phyloP scores from a whole-genome alignment of 257 asterid species.

The Ballota nigra region DNA sequence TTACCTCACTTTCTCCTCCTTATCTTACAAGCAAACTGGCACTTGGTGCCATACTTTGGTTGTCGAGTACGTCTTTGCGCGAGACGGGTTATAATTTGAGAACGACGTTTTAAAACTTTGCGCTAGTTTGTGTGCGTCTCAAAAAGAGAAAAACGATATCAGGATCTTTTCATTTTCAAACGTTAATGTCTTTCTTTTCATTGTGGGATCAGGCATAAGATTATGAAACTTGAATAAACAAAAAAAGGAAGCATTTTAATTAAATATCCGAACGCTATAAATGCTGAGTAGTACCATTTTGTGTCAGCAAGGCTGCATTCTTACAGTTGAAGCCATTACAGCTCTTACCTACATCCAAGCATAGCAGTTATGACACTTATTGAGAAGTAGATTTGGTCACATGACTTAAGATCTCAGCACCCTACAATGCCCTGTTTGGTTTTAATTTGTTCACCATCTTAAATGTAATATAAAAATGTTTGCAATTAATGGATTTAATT shows the following conservation, averaged over 20 bases:
- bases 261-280: constrained; percentile 26
- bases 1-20: not conserved
- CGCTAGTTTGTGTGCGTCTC: too few species aligned
- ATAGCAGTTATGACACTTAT: constrained; percentile 38
- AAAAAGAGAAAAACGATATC: not conserved
- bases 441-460: not conserved
- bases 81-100: too few species aligned
- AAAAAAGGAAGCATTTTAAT: not conserved
- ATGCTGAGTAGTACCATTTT: constrained; percentile 27
- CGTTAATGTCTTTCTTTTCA: not conserved
- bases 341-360: constrained; percentile 43
- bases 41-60: too few species aligned
- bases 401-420: constrained; percentile 23
- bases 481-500: not conserved
- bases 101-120: too few species aligned
- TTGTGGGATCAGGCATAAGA: not conserved
- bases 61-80: too few species aligned
- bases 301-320: constrained; percentile 28
- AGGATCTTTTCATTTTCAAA: not conserved
- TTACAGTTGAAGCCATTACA: constrained; percentile 39
- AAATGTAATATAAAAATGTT: too few species aligned
- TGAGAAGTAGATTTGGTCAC: constrained; percentile 44
- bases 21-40: not conserved
- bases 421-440: constrained; percentile 11
- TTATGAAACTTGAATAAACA: not conserved